Evolutionary conservation across 306 rosid genomes (phyloP).

Genomic region (Geum urbanum): DNA sequence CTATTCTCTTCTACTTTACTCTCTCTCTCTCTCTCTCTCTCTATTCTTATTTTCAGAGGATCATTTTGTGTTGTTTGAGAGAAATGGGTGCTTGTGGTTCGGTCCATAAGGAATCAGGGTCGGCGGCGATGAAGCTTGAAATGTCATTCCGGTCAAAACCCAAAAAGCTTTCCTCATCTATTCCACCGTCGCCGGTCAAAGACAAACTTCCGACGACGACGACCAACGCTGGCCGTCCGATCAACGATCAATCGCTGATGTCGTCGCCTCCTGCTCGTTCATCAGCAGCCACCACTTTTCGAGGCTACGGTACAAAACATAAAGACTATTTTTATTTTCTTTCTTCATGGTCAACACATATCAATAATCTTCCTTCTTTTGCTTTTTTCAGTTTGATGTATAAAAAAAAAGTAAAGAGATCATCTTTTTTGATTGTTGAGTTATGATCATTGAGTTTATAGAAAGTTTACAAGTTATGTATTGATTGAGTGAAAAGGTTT

Average conservation of each 20-base stretch:
- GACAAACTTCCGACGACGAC: slow-evolving; percentile 30
- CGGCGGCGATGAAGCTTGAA: slow-evolving; percentile 55
- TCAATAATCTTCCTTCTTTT: neutral
- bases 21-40: slow-evolving; percentile 24
- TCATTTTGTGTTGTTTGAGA: slow-evolving; percentile 18
- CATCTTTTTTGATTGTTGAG: neutral
- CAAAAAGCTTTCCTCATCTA: slow-evolving; percentile 34
- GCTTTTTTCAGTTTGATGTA: neutral
- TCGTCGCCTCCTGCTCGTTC: slow-evolving; percentile 34
- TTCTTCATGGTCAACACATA: neutral
- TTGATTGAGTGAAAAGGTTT: neutral
- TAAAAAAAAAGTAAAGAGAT: neutral
- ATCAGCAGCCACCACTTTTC: slow-evolving; percentile 31
- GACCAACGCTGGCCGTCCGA: slow-evolving; percentile 33
- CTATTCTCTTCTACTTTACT: slow-evolving; percentile 23
- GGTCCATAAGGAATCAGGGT: slow-evolving; percentile 41
- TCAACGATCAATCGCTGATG: slow-evolving; percentile 30
- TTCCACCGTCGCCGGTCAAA: slow-evolving; percentile 64
- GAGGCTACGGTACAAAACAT: slow-evolving; percentile 33
- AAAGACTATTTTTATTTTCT: slow-evolving; percentile 4
- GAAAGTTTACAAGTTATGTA: no score
- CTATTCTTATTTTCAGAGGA: slow-evolving; percentile 20
- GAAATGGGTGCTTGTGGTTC: slow-evolving; percentile 78
- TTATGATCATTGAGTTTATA: neutral
- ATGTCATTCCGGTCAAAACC: slow-evolving; percentile 50